These are phyloP conservation scores for Lachancea meyersii DNA, from an alignment of 805 yeast species.

Conservation along the genomic window DNA sequence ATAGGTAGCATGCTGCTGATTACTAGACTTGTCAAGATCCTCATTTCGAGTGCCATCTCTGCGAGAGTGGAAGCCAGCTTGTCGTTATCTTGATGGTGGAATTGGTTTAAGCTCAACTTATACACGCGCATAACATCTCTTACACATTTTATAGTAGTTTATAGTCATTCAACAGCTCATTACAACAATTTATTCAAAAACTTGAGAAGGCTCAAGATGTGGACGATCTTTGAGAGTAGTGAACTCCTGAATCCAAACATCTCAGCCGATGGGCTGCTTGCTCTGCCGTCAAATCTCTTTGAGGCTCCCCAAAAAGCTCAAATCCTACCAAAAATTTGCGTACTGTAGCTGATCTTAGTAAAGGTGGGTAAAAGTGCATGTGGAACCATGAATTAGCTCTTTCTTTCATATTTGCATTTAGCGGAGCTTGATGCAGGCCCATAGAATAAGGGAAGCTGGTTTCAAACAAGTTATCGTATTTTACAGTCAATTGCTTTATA, in stretches of 20 bases:
- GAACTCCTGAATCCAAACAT: slow-evolving; percentile 35
- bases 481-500: slow-evolving; percentile 47
- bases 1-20: slow-evolving; percentile 18
- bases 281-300: slow-evolving; percentile 36
- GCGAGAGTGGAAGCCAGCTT: too few species aligned
- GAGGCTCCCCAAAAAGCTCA: slow-evolving; percentile 63
- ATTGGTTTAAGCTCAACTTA: too few species aligned
- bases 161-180: too few species aligned
- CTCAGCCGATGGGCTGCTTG: slow-evolving; percentile 37
- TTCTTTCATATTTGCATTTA: slow-evolving; percentile 40
- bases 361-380: slow-evolving; percentile 75
- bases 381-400: slow-evolving; percentile 51
- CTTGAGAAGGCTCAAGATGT: too few species aligned
- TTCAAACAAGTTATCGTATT: slow-evolving; percentile 64
- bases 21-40: too few species aligned
- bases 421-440: slow-evolving; percentile 76
- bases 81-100: too few species aligned
- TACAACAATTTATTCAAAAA: too few species aligned
- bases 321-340: slow-evolving; percentile 72
- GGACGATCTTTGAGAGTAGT: slow-evolving; percentile 37
- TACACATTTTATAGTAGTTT: too few species aligned
- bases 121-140: too few species aligned
- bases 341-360: slow-evolving; percentile 67
- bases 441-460: slow-evolving; percentile 73
- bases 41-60: too few species aligned